Evolutionary conservation across 768 basidiomycete genomes (phyloP), one percentile per base, ranked within the genome.

Genomic region (Dacryopinax primogenitus): DNA sequence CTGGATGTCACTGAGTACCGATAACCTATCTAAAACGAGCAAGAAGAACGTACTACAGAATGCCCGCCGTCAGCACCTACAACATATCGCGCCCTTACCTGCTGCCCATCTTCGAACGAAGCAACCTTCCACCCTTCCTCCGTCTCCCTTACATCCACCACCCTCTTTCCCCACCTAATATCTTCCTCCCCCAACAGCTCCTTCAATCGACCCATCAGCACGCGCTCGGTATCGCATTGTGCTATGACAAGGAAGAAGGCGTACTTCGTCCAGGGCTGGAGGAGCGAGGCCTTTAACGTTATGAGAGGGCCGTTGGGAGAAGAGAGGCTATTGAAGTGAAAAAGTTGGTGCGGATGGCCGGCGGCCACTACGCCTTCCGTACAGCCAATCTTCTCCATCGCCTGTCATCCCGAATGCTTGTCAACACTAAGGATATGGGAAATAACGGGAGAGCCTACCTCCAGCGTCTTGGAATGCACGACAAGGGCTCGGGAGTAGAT

Each of bases 381-480:
- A 36, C 77, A 78, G 16, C 73, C 75, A n/a, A 83, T 73, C 21
- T 72, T 73, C 35, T 83, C 77, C 9, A 84, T 71, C 0, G 77
- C 77, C 83, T 83, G 34, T 1, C n/a, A n/a, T n/a, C n/a, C n/a
- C n/a, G n/a, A n/a, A n/a, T n/a, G n/a, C n/a, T n/a, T n/a, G n/a
- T n/a, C n/a, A n/a, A n/a, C n/a, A n/a, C n/a, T n/a, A n/a, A n/a
- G n/a, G n/a, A n/a, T n/a, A n/a, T n/a, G n/a, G n/a, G n/a, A n/a
- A n/a, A n/a, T 6, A 35, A n/a, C 58, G 11, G 44, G 30, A 64
- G 23, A 21, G 41, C 72, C 47, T 66, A 79, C 82, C 73, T 83
- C 83, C 13, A 84, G 73, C 11, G 83, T 83, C 33, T 80, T 78
- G 34, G 83, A 78, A 67, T 84, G 82, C 32, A 83, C 69, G 0